Base-by-base conservation (phyloP, 768 basidiomycete genomes). In the Suillus discolor region DNA sequence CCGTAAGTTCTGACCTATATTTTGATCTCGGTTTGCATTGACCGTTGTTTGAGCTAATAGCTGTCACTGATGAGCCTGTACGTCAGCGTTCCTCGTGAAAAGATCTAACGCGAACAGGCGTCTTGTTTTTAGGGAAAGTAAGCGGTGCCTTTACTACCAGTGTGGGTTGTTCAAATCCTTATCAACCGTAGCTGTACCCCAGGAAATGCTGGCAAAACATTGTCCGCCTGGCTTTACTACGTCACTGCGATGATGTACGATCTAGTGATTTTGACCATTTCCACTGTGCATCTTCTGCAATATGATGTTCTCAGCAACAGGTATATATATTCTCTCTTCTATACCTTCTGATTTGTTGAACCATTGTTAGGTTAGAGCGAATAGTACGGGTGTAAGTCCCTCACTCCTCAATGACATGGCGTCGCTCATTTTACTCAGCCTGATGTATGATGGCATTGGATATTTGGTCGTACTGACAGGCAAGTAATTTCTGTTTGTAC, bases 401-500 rank as follows among this genome's bases (percentile, higher is more conserved):
- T 20, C 39, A 57, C 60, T 15, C 0, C 41, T 57, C 45, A 53
- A 49, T 38, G 45, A 38, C 71, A 3, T 77, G 42, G 16, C 44
- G 31, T 28, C 16, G 25, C n/a, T 51, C 25, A 36, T 34, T 8
- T 67, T n/a, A n/a, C 42, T 5, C 66, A 90, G 88, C 76, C 87
- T 90, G 85, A 77, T 91, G 4, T 87, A 85, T 63, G 88, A 91
- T 67, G 89, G 89, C 31, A 75, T 91, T 28, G 83, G 85, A 28
- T 91, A 89, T 71, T 86, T 90, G 64, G 68, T 87, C 34, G 79
- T 79, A 4, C 75, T 91, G 54, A 87, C 88, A 31, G 79, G 85
- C 85, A 68, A 25, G 72, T 42, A 45, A 23, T 8, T 23, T 62
- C 18, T 20, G 20, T 28, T 41, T 28, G 12, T 12, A 34, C 39